phyloP scores from a whole-genome alignment of 495 filamentous ascomycete species.

The Bathelium albidoporum region DNA sequence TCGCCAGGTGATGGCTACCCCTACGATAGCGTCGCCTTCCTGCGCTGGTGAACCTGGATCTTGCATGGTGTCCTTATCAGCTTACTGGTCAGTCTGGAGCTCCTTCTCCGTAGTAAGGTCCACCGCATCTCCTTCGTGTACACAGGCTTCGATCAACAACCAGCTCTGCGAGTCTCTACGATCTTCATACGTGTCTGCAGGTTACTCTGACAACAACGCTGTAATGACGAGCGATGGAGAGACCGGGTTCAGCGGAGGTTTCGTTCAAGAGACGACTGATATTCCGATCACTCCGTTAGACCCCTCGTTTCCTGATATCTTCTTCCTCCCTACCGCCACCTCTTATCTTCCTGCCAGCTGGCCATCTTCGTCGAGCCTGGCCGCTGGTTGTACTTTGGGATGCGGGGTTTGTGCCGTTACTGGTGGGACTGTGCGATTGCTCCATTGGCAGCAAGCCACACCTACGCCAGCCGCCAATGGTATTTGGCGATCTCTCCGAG shows the following conservation, averaged over 20 bases:
- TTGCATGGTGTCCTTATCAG: not conserved
- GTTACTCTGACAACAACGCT: not conserved
- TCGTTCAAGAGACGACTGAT: not conserved
- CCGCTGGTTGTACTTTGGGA: conserved; percentile 1
- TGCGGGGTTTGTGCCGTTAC: conserved; percentile 7
- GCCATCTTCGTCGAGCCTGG: not conserved
- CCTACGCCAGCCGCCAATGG: not conserved
- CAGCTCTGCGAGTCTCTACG: not conserved
- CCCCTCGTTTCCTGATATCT: not conserved
- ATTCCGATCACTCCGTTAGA: not conserved
- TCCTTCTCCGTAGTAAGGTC: not conserved
- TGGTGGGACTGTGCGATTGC: not conserved
- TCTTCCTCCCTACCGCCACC: not conserved
- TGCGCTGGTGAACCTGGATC: not conserved
- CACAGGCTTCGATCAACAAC: not conserved
- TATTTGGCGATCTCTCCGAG: not conserved
- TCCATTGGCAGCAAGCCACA: conserved; percentile 2
- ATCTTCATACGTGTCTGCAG: not conserved
- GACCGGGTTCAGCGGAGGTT: not conserved
- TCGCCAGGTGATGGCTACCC: not conserved
- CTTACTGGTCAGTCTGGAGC: not conserved
- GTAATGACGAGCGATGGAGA: not conserved
- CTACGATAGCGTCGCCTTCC: not conserved
- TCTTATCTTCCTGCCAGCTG: not conserved
- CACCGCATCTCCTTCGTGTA: not conserved